These are phyloP conservation scores for Lepidium aucheri DNA, from an alignment of 345 rosid species.

Conservation along the genomic window DNA sequence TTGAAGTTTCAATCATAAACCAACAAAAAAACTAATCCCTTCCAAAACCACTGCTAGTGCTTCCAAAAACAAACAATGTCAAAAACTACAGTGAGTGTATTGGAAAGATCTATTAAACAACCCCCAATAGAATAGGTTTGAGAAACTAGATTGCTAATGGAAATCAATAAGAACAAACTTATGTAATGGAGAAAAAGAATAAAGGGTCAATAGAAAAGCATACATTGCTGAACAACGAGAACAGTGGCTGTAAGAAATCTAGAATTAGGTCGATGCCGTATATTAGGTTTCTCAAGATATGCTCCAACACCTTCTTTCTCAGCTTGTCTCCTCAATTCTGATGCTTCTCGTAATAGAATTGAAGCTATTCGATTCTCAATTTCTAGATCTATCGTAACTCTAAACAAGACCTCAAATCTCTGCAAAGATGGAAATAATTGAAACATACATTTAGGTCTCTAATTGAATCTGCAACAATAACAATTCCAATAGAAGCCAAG, in stretches of 20 bases:
- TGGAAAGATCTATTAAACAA: not conserved
- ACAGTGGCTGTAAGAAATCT: slow-evolving; percentile 90
- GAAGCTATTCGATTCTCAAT: slow-evolving; percentile 81
- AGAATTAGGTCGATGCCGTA: slow-evolving; percentile 70
- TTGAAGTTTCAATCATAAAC: not conserved
- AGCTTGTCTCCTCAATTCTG: slow-evolving; percentile 59
- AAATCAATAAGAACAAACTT: not conserved
- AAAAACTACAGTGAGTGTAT: not conserved
- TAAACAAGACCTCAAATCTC: not conserved
- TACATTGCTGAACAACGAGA: slow-evolving; percentile 89
- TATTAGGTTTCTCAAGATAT: slow-evolving; percentile 53
- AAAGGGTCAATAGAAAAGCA: not conserved
- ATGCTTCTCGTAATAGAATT: slow-evolving; percentile 72
- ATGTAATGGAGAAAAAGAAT: not conserved
- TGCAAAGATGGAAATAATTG: too few relatives aligned
- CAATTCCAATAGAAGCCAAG: too few relatives aligned
- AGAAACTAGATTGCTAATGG: not conserved
- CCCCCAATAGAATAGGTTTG: not conserved
- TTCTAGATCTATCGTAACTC: slow-evolving; percentile 56
- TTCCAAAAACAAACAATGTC: not conserved
- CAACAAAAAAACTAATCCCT: not conserved
- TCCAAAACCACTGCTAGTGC: not conserved
- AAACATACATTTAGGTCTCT: too few relatives aligned
- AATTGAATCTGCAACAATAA: too few relatives aligned
- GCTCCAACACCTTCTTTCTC: slow-evolving; percentile 68